A percentile compares a stretch with the other conserved stretches of the same genome.
Conservation (phyloP, 129 eudicot species). For the Kitagawia praeruptora region DNA sequence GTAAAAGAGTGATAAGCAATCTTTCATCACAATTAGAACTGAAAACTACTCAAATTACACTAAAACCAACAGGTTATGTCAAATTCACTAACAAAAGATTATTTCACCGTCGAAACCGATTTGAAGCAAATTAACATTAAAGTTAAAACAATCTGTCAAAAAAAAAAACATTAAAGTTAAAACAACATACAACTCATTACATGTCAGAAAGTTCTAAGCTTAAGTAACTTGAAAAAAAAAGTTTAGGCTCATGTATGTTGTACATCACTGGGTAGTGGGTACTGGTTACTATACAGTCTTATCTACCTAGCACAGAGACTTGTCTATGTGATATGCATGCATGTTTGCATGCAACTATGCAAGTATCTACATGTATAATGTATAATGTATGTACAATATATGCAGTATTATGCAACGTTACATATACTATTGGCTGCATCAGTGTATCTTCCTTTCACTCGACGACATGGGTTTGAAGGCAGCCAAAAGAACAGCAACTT, state of each 20-base stretch:
- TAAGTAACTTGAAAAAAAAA: too few species aligned
- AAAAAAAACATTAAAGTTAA: too few species aligned
- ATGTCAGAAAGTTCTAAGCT: too few species aligned
- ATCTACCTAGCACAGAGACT: not conserved
- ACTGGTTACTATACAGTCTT: not conserved
- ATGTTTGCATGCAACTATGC: not conserved
- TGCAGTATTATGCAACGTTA: not conserved
- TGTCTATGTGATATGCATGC: not conserved
- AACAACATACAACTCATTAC: too few species aligned
- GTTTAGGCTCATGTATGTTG: not conserved
- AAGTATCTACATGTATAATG: not conserved
- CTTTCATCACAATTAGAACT: too few species aligned
- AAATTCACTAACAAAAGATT: too few species aligned
- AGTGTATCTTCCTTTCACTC: slow-evolving; percentile 23
- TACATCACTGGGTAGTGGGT: not conserved
- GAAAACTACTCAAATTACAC: too few species aligned
- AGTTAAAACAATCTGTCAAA: too few species aligned
- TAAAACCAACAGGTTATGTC: too few species aligned
- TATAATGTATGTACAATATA: not conserved
- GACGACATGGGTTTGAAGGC: slow-evolving; percentile 66
- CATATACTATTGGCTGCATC: not conserved
- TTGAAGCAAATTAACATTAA: too few species aligned
- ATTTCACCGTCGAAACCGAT: too few species aligned
- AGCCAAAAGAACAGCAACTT: slow-evolving; percentile 64
- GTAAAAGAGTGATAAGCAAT: too few species aligned